These are phyloP conservation scores for Ceratobasidium sp. DNA, from an alignment of 1,284 basidiomycete species.

Conservation along the genomic window DNA sequence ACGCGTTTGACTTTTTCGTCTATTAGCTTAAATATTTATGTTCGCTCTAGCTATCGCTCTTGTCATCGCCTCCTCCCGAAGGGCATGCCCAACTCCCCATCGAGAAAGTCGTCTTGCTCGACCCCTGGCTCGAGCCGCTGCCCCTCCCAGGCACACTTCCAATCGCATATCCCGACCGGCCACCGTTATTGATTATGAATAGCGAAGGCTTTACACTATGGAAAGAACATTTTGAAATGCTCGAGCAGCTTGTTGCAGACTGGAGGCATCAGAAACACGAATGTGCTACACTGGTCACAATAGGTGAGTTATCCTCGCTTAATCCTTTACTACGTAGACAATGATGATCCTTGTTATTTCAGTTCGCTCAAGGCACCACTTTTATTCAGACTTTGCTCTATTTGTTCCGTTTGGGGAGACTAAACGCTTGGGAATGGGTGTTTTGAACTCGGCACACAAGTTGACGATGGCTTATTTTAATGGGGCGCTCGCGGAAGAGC, in stretches of 20 bases:
- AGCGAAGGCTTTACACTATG: slow-evolving; percentile 81
- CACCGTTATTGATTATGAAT: slow-evolving; percentile 73
- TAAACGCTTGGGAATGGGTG: slow-evolving; percentile 7
- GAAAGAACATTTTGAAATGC: slow-evolving; percentile 74
- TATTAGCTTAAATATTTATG: slow-evolving; percentile 22
- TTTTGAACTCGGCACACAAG: slow-evolving; percentile 42
- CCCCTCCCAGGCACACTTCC: slow-evolving; percentile 67
- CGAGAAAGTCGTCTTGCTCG: slow-evolving; percentile 70
- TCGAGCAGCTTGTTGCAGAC: slow-evolving; percentile 65
- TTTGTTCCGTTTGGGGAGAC: slow-evolving; percentile 39
- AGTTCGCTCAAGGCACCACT: slow-evolving; percentile 47
- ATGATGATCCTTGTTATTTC: neutral
- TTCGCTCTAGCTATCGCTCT: slow-evolving; percentile 46
- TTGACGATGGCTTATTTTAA: slow-evolving; percentile 44
- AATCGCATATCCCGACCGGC: slow-evolving; percentile 51
- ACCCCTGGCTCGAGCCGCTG: slow-evolving; percentile 84
- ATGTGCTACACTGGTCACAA: slow-evolving; percentile 47
- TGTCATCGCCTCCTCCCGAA: slow-evolving; percentile 59
- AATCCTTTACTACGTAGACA: neutral
- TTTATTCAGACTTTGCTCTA: slow-evolving; percentile 48
- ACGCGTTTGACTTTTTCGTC: slow-evolving; percentile 54
- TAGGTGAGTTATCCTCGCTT: slow-evolving; percentile 37
- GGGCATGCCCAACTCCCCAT: slow-evolving; percentile 65
- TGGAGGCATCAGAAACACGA: slow-evolving; percentile 59
- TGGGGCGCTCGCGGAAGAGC: slow-evolving; percentile 36